These are phyloP conservation scores for Malassezia obtusa DNA, from an alignment of 1,284 basidiomycete genomes.

Conservation along the genomic window DNA sequence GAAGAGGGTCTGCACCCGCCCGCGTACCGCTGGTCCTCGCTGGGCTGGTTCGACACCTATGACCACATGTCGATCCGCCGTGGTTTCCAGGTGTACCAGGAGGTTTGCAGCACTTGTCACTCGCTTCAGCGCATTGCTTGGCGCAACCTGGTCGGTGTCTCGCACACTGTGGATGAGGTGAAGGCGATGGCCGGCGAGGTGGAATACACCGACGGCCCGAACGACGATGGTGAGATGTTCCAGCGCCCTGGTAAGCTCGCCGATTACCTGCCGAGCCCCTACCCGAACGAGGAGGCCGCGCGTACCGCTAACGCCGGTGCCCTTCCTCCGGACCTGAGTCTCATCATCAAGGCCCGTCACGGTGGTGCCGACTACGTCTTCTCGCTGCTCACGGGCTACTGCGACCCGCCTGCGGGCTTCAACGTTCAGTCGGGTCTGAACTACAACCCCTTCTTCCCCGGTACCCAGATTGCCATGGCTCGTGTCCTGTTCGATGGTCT, in stretches of 20 bases:
- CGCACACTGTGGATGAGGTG: slow-evolving; percentile 84
- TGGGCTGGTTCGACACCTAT: slow-evolving; percentile 76
- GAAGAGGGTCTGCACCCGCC: slow-evolving; percentile 91
- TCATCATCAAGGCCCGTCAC: slow-evolving; percentile 97
- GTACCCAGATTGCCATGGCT: slow-evolving; percentile 85
- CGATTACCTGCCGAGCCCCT: slow-evolving; percentile 91
- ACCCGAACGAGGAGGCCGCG: slow-evolving; percentile 96
- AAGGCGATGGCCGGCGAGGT: slow-evolving; percentile 80
- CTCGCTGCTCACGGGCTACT: slow-evolving; percentile 90
- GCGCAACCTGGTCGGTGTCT: slow-evolving; percentile 97
- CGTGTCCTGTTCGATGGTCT: slow-evolving; percentile 79
- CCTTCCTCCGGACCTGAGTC: slow-evolving; percentile 87
- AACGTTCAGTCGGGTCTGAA: slow-evolving; percentile 64
- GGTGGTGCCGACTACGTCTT: slow-evolving; percentile 94
- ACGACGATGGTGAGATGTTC: slow-evolving; percentile 96
- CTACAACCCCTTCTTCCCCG: slow-evolving; percentile 50
- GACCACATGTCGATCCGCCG: slow-evolving; percentile 96
- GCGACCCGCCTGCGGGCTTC: slow-evolving; percentile 92
- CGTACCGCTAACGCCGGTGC: slow-evolving; percentile 88
- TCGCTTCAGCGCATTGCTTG: slow-evolving; percentile 98
- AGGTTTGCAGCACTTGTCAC: slow-evolving; percentile 97
- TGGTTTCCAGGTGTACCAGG: slow-evolving; percentile 96
- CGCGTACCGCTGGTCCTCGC: slow-evolving; percentile 81
- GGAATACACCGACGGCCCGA: slow-evolving; percentile 93
- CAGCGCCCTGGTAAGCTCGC: slow-evolving; percentile 91